Evolutionary conservation across 352 stramenopile genomes (phyloP).

Genomic region (Phytophthora kernoviae): DNA sequence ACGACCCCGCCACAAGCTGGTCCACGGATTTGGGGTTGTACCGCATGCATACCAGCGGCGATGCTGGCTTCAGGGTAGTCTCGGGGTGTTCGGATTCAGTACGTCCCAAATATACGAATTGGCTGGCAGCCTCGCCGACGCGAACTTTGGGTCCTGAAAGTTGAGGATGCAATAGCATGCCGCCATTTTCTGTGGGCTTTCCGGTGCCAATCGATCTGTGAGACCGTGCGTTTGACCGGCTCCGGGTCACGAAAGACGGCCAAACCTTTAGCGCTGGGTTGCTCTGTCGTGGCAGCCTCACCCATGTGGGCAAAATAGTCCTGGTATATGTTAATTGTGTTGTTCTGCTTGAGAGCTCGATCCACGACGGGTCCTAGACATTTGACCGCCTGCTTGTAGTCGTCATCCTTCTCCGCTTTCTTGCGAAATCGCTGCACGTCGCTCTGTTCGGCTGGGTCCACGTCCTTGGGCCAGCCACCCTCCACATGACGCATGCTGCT

Average conservation of each 20-base stretch:
- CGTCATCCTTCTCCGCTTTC: constrained; percentile 97
- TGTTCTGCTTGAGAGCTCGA: constrained; percentile 96
- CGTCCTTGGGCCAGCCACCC: constrained; percentile 97
- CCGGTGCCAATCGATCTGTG: constrained; percentile 98
- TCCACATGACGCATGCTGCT: constrained; percentile 96
- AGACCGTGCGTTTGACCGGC: constrained; percentile 92
- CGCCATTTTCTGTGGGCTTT: constrained; percentile 95
- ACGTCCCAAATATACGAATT: constrained; percentile 98
- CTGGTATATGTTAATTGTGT: constrained; percentile 98
- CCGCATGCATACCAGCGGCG: constrained; percentile 91
- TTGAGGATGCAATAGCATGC: constrained; percentile 97
- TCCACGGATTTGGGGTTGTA: constrained; percentile 98
- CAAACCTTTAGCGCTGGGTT: constrained; percentile 95
- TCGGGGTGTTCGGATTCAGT: constrained; percentile 97
- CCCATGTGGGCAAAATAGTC: constrained; percentile 95
- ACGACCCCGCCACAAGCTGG: constrained; percentile 94
- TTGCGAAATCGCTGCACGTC: constrained; percentile 97
- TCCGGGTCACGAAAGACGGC: constrained; percentile 97
- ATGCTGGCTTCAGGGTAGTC: constrained; percentile 90
- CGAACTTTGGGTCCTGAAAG: constrained; percentile 96
- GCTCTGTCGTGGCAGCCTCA: constrained; percentile 92
- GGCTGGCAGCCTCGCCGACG: constrained; percentile 71
- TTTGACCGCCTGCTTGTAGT: constrained; percentile 96
- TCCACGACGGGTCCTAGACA: constrained; percentile 92
- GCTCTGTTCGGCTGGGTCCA: constrained; percentile 96